Percentiles rank a stretch among this genome's conserved stretches.
phyloP scores from a whole-genome alignment of 1,284 basidiomycete species.

The Leccinum variabile region DNA sequence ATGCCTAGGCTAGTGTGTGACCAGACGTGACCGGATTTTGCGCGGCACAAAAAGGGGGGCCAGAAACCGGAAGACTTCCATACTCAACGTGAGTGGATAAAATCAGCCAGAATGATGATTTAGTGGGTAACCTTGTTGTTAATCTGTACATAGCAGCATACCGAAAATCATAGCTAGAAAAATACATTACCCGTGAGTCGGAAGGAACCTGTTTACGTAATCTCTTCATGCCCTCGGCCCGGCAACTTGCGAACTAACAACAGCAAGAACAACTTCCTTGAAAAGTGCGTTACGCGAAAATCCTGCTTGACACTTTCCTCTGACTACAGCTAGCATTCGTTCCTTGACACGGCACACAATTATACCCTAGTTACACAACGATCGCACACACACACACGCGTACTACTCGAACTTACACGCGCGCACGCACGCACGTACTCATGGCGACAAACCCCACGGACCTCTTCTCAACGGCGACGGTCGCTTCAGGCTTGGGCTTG shows the following conservation, averaged over 20 bases:
- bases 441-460: conserved; percentile 12
- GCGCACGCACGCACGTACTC: neutral
- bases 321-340: neutral
- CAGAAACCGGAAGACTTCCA: neutral
- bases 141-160: neutral
- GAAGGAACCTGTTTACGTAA: neutral
- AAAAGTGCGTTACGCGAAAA: neutral
- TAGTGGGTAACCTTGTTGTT: neutral
- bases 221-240: neutral
- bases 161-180: neutral
- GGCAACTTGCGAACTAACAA: neutral
- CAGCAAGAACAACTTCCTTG: neutral
- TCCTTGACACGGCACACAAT: neutral
- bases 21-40: neutral
- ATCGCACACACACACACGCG: neutral
- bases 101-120: neutral
- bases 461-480: conserved; percentile 28
- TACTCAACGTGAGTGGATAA: neutral
- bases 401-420: neutral
- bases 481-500: conserved; percentile 7
- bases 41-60: neutral
- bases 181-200: neutral
- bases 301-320: neutral
- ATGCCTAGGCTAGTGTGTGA: neutral
- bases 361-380: too few relatives aligned